These are phyloP conservation scores for Suhomyces terraborum DNA, from an alignment of 1,139 yeast species.

Conservation along the genomic window DNA sequence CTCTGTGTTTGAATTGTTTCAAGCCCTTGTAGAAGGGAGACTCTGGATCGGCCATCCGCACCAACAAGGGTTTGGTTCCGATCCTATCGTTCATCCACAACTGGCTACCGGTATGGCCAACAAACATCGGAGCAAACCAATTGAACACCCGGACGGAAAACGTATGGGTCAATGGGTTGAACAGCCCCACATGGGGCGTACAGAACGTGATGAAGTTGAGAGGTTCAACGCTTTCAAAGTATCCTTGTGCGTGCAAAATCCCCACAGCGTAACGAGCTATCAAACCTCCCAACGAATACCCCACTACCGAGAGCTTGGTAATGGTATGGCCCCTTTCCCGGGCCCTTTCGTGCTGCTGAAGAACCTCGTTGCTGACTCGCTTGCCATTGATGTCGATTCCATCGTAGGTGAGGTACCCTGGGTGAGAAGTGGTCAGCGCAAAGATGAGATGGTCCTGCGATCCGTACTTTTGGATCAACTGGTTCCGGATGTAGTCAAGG, in stretches of 20 bases:
- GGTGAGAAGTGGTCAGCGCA: slow-evolving; percentile 62
- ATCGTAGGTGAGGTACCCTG: slow-evolving; percentile 74
- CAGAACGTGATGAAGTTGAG: slow-evolving; percentile 74
- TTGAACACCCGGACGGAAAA: slow-evolving; percentile 53
- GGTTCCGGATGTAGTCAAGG: slow-evolving; percentile 54
- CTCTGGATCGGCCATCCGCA: slow-evolving; percentile 62
- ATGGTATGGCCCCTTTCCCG: slow-evolving; percentile 31
- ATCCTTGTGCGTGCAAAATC: slow-evolving; percentile 53
- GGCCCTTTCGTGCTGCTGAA: slow-evolving; percentile 43
- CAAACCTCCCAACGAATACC: slow-evolving; percentile 84
- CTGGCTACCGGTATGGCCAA: slow-evolving; percentile 74
- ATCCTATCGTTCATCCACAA: slow-evolving; percentile 60
- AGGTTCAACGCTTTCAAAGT: slow-evolving; percentile 52
- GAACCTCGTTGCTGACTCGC: slow-evolving; percentile 70
- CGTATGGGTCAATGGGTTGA: slow-evolving; percentile 57
- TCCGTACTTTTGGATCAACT: slow-evolving; percentile 2
- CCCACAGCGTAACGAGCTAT: slow-evolving; percentile 80
- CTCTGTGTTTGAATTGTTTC: slow-evolving; percentile 48
- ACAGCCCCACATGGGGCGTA: slow-evolving; percentile 80
- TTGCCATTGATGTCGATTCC: slow-evolving; percentile 86
- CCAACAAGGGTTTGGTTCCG: slow-evolving; percentile 50
- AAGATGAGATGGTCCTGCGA: slow-evolving; percentile 42
- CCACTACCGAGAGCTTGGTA: slow-evolving; percentile 65
- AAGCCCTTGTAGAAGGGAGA: slow-evolving; percentile 64
- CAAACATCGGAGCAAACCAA: slow-evolving; percentile 55